Conservation (phyloP, 208 protist genomes). For the Trypanosoma theileri region DNA sequence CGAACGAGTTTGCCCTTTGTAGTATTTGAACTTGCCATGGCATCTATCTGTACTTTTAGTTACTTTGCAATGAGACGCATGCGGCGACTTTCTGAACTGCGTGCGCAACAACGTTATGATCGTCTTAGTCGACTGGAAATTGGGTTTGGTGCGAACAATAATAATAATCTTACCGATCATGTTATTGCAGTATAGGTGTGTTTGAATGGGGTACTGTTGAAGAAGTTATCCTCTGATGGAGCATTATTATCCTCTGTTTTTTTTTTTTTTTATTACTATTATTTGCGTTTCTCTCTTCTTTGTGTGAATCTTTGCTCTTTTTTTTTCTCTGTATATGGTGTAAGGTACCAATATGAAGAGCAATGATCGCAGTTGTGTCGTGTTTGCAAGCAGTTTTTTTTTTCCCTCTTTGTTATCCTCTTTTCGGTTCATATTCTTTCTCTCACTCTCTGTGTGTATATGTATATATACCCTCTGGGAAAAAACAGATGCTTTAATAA, state of each 20-base stretch:
- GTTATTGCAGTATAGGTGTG: neutral
- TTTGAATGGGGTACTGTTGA: neutral
- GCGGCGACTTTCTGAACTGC: constrained; percentile 37
- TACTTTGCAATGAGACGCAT: constrained; percentile 40
- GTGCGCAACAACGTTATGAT: constrained; percentile 64
- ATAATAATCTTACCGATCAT: constrained; percentile 1
- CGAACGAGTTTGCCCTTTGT: constrained; percentile 47
- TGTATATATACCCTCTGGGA: too few species aligned
- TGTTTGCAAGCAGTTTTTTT: neutral
- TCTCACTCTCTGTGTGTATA: too few species aligned
- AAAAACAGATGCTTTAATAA: neutral
- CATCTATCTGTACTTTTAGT: constrained; percentile 38
- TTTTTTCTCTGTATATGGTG: too few species aligned
- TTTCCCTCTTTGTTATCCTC: too few species aligned
- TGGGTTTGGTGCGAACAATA: constrained; percentile 21
- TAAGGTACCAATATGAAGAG: too few species aligned
- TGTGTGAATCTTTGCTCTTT: neutral
- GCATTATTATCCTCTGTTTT: too few species aligned
- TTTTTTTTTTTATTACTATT: constrained; percentile 11
- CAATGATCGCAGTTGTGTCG: too few species aligned
- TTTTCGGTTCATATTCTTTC: too few species aligned
- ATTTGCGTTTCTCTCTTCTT: neutral
- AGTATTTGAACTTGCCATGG: constrained; percentile 48
- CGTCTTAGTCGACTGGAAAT: constrained; percentile 51
- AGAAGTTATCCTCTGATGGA: too few species aligned